Conservation (phyloP, 2,329 filamentous ascomycete species). For the Lachnellula occidentalis region DNA sequence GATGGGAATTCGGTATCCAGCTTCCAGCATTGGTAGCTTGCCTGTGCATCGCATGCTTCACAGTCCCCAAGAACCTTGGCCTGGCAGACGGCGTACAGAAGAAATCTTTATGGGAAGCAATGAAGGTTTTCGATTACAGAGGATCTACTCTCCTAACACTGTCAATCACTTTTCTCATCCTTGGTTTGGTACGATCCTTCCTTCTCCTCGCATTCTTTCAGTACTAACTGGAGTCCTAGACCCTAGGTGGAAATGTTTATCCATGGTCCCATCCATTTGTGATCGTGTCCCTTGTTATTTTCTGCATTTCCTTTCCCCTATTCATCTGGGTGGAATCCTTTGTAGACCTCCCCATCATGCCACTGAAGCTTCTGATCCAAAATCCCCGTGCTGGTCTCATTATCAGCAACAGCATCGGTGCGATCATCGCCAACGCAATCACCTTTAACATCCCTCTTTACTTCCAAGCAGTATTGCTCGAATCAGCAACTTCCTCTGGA, state of each 20-base stretch:
- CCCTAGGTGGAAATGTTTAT: conserved; percentile 58
- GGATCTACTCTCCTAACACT: conserved; percentile 50
- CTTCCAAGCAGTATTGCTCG: conserved; percentile 69
- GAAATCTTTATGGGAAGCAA: conserved; percentile 41
- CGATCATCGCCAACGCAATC: conserved; percentile 49
- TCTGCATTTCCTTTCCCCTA: conserved; percentile 41
- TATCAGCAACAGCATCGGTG: conserved; percentile 47
- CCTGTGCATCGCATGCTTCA: conserved; percentile 39
- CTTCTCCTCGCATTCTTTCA: not conserved
- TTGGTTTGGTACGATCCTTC: conserved; percentile 45
- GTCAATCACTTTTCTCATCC: conserved; percentile 49
- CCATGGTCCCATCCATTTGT: conserved; percentile 57
- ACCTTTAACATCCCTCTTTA: conserved; percentile 64
- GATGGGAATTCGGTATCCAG: conserved; percentile 65
- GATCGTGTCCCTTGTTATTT: conserved; percentile 45
- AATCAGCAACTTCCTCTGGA: conserved; percentile 65
- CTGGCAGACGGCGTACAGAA: conserved; percentile 39
- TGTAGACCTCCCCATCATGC: conserved; percentile 54
- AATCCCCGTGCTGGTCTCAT: conserved; percentile 53
- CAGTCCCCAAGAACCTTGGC: conserved; percentile 49
- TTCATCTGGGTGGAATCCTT: conserved; percentile 49
- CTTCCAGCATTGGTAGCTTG: conserved; percentile 46
- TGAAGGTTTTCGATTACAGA: conserved; percentile 51
- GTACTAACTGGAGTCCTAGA: conserved; percentile 34
- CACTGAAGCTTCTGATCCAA: conserved; percentile 45